Percentiles rank a stretch among this genome's conserved stretches.
Conservation (phyloP, 2,329 filamentous ascomycete species). For the Colletotrichum lindemuthianum region DNA sequence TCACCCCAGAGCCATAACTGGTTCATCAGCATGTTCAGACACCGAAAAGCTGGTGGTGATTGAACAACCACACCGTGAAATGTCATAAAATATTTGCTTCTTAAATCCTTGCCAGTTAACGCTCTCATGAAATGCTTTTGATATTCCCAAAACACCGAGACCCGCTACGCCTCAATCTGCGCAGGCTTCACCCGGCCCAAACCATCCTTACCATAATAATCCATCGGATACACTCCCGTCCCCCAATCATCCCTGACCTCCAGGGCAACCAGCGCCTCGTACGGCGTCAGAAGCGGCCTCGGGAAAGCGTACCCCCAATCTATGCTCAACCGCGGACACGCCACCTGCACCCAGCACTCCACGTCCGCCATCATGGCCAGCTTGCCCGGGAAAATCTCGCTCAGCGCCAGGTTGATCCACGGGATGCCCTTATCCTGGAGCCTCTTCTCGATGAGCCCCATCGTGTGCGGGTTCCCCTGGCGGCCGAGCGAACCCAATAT, state of each 20-base stretch:
- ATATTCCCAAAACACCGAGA: neutral
- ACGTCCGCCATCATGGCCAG: slow-evolving; percentile 92
- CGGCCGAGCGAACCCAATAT: slow-evolving; percentile 92
- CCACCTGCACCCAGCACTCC: slow-evolving; percentile 98
- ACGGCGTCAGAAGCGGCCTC: slow-evolving; percentile 87
- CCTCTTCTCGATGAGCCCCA: slow-evolving; percentile 84
- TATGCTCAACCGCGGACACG: slow-evolving; percentile 95
- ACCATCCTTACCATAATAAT: slow-evolving; percentile 95
- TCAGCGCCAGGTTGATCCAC: slow-evolving; percentile 86
- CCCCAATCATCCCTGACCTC: slow-evolving; percentile 82
- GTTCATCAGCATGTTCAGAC: no score
- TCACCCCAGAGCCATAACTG: neutral
- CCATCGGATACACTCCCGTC: slow-evolving; percentile 89
- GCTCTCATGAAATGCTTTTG: neutral
- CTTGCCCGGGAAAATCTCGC: slow-evolving; percentile 97
- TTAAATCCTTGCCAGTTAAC: no score
- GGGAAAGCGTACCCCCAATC: slow-evolving; percentile 99
- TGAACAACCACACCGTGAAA: no score
- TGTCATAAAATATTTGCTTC: no score
- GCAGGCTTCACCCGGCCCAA: slow-evolving; percentile 78
- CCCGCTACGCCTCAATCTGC: slow-evolving; percentile 39
- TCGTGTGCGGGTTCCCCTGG: slow-evolving; percentile 94
- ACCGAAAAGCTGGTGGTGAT: no score
- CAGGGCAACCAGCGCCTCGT: slow-evolving; percentile 92
- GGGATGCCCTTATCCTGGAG: slow-evolving; percentile 78